phyloP scores from a whole-genome alignment of 805 yeast species.

The Kuraishia piskuri region DNA sequence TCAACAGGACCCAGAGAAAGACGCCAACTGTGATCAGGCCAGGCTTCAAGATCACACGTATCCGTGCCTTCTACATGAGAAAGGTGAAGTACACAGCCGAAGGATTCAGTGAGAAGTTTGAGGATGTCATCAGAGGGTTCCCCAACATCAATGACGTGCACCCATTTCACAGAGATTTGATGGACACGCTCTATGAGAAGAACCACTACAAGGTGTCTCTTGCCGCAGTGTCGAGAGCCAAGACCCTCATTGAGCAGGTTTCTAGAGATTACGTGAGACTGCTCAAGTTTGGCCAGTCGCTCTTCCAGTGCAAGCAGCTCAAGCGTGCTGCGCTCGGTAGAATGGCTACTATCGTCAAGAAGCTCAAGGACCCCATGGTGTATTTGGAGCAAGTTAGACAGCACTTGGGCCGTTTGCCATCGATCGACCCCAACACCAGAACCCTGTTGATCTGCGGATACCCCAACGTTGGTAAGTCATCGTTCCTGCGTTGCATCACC shows the following conservation, averaged over 20 bases:
- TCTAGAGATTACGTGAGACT: conserved; percentile 91
- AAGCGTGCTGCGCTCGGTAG: conserved; percentile 98
- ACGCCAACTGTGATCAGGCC: conserved; percentile 98
- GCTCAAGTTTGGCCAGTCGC: conserved; percentile 93
- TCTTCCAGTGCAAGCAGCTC: conserved; percentile 97
- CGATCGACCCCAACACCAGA: conserved; percentile 98
- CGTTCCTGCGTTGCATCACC: conserved; percentile 86
- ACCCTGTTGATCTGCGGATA: conserved; percentile 96
- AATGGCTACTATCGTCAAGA: conserved; percentile 97
- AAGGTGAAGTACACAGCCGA: conserved; percentile 95
- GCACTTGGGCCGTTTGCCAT: conserved; percentile 96
- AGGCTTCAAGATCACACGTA: conserved; percentile 93
- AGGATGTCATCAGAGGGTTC: conserved; percentile 77
- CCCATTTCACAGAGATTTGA: conserved; percentile 96
- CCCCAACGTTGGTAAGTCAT: conserved; percentile 98
- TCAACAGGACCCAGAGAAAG: conserved; percentile 96
- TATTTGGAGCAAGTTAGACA: conserved; percentile 98
- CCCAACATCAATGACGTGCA: conserved; percentile 97
- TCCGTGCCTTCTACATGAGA: conserved; percentile 96
- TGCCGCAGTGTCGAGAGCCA: conserved; percentile 92
- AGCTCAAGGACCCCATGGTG: conserved; percentile 85
- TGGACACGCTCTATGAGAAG: conserved; percentile 97
- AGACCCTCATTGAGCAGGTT: conserved; percentile 90
- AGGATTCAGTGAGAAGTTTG: conserved; percentile 89
- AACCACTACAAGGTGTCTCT: conserved; percentile 96